These are phyloP conservation scores for Fusarium burgessii DNA, from an alignment of 2,329 filamentous ascomycete genomes.

Conservation along the genomic window DNA sequence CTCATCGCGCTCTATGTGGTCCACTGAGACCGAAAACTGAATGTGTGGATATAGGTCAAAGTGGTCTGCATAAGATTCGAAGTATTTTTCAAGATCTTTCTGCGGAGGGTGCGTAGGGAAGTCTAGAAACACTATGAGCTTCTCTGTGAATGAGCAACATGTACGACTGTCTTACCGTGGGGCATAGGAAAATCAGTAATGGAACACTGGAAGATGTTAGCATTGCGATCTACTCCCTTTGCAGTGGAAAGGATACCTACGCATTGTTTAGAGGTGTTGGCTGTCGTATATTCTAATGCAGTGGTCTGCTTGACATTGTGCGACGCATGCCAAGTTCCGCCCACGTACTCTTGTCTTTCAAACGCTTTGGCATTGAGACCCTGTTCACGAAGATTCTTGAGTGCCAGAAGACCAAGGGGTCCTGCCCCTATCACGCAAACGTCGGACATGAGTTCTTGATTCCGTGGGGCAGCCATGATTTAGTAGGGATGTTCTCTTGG, in stretches of 20 bases:
- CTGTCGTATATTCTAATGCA: constrained; percentile 48
- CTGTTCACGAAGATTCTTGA: constrained; percentile 59
- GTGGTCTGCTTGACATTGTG: constrained; percentile 51
- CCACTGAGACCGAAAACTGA: constrained; percentile 46
- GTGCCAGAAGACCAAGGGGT: constrained; percentile 53
- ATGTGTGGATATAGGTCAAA: constrained; percentile 47
- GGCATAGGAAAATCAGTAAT: constrained; percentile 54
- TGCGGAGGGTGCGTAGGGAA: constrained; percentile 44
- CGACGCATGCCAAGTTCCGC: constrained; percentile 58
- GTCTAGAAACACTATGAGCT: constrained; percentile 15
- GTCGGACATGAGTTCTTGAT: constrained; percentile 34
- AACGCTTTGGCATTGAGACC: constrained; percentile 57
- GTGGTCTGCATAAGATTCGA: constrained; percentile 50
- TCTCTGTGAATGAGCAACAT: background rate
- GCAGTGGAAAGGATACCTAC: constrained; percentile 28
- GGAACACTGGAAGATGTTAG: constrained; percentile 40
- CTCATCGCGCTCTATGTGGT: constrained; percentile 45
- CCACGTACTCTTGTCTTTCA: constrained; percentile 55
- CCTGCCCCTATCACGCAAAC: constrained; percentile 50
- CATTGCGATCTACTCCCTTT: background rate
- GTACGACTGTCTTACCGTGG: constrained; percentile 29
- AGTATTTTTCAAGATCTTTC: constrained; percentile 48
- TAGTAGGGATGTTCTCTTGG: background rate
- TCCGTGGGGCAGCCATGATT: constrained; percentile 30
- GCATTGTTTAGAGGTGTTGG: constrained; percentile 49